Conservation (phyloP, 768 basidiomycete species). For the Suillus subluteus region DNA sequence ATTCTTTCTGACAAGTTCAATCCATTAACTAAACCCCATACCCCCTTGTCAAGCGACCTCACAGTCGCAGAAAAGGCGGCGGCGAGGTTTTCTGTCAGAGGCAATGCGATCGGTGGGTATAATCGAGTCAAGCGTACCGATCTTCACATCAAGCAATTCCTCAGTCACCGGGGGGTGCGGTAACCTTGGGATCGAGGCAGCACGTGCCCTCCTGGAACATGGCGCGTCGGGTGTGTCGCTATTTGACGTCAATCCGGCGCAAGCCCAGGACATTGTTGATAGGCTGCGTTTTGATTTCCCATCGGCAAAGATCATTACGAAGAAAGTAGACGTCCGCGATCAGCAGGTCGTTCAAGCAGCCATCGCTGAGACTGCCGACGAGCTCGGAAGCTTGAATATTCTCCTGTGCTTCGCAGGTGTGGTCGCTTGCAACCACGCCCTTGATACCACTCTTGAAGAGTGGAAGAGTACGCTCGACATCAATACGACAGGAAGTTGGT, state of each 20-base stretch:
- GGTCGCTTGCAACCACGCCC: slow-evolving; percentile 37
- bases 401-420: slow-evolving; percentile 49
- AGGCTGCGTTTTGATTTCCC: slow-evolving; percentile 31
- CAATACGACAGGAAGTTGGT: slow-evolving; percentile 49
- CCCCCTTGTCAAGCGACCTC: slow-evolving; percentile 21
- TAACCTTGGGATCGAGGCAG: slow-evolving; percentile 39
- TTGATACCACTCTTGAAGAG: slow-evolving; percentile 34
- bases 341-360: slow-evolving; percentile 31
- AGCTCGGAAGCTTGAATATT: slow-evolving; percentile 39
- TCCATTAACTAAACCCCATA: slow-evolving; percentile 33
- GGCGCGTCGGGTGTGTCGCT: slow-evolving; percentile 36
- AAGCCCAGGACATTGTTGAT: slow-evolving; percentile 17
- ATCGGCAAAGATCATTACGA: slow-evolving; percentile 34
- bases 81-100: slow-evolving; percentile 40
- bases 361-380: slow-evolving; percentile 25
- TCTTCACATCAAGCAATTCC: neutral
- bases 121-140: neutral
- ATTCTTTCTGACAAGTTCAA: slow-evolving; percentile 36
- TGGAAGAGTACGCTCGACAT: slow-evolving; percentile 45
- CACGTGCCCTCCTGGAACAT: slow-evolving; percentile 48
- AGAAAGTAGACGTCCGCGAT: slow-evolving; percentile 39
- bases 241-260: slow-evolving; percentile 26
- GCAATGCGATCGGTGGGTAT: slow-evolving; percentile 45
- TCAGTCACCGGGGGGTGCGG: slow-evolving; percentile 50
- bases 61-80: slow-evolving; percentile 32